Conservation (phyloP, 2,329 filamentous ascomycete genomes). For the Orbilia brochopaga region DNA sequence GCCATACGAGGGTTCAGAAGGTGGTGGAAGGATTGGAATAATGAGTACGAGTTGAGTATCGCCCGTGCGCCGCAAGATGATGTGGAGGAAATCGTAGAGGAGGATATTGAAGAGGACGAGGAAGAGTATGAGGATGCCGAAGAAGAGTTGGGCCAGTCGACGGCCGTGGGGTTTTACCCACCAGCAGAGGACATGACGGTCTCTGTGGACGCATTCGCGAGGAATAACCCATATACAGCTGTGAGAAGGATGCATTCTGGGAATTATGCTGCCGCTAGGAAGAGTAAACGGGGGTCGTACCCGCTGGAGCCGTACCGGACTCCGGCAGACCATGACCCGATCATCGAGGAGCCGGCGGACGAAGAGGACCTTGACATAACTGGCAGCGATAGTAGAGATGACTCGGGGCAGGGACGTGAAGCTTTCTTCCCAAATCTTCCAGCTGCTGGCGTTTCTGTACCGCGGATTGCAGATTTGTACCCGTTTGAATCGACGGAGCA, state of each 20-base stretch:
- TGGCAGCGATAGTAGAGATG: neutral
- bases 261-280: constrained; percentile 33
- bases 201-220: constrained; percentile 30
- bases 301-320: constrained; percentile 15
- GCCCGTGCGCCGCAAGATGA: constrained; percentile 36
- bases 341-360: constrained; percentile 27
- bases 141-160: neutral
- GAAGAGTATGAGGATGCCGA: neutral
- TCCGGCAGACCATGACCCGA: constrained; percentile 23
- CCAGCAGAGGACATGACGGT: constrained; percentile 13
- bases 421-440: constrained; percentile 18
- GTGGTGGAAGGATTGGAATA: constrained; percentile 30
- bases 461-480: constrained; percentile 23
- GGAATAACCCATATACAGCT: constrained; percentile 45
- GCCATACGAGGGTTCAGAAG: constrained; percentile 3
- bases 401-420: neutral
- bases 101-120: neutral
- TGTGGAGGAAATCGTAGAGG: neutral
- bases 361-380: neutral
- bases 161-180: no score
- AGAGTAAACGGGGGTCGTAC: constrained; percentile 16
- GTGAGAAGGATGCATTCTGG: constrained; percentile 42
- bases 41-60: constrained; percentile 30
- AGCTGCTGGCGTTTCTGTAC: neutral
- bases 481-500: constrained; percentile 27